Conservation (phyloP, 116 monocot species). For the Trichopus zeylanicus region DNA sequence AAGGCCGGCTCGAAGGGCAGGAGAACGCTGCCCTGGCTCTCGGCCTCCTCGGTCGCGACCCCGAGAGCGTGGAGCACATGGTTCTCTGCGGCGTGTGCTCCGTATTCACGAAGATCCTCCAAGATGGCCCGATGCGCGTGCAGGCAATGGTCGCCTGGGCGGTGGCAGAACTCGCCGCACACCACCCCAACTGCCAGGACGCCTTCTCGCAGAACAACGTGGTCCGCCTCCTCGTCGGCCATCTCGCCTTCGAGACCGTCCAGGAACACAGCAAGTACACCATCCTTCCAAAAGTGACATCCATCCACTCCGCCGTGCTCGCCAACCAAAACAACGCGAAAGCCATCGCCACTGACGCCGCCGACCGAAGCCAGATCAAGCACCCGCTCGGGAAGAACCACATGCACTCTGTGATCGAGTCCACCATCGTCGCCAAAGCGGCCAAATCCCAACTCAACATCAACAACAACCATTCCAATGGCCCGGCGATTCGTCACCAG, state of each 20-base stretch:
- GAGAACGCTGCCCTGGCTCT: slow-evolving; percentile 68
- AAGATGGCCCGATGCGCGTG: slow-evolving; percentile 81
- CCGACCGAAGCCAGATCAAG: slow-evolving; percentile 14
- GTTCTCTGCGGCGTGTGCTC: slow-evolving; percentile 63
- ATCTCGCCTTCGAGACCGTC: slow-evolving; percentile 95
- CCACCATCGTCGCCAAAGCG: neutral
- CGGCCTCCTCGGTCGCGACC: slow-evolving; percentile 66
- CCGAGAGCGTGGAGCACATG: slow-evolving; percentile 85
- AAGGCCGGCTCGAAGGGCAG: slow-evolving; percentile 78
- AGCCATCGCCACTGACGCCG: neutral
- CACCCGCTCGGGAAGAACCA: slow-evolving; percentile 34
- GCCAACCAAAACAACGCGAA: slow-evolving; percentile 15
- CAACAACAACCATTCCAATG: neutral
- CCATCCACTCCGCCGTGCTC: slow-evolving; percentile 60
- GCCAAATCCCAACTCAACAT: neutral
- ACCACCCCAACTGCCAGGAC: slow-evolving; percentile 71
- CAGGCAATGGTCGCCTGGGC: slow-evolving; percentile 84
- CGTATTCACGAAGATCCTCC: slow-evolving; percentile 71
- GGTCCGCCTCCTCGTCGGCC: slow-evolving; percentile 74
- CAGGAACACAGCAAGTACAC: slow-evolving; percentile 90
- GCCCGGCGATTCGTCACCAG: neutral
- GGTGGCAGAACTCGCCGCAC: slow-evolving; percentile 63
- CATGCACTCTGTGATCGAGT: neutral
- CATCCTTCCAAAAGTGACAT: slow-evolving; percentile 48
- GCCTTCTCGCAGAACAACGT: slow-evolving; percentile 73